These are phyloP conservation scores for Curvularia sp. DNA, from an alignment of 2,329 filamentous ascomycete genomes.

Conservation along the genomic window DNA sequence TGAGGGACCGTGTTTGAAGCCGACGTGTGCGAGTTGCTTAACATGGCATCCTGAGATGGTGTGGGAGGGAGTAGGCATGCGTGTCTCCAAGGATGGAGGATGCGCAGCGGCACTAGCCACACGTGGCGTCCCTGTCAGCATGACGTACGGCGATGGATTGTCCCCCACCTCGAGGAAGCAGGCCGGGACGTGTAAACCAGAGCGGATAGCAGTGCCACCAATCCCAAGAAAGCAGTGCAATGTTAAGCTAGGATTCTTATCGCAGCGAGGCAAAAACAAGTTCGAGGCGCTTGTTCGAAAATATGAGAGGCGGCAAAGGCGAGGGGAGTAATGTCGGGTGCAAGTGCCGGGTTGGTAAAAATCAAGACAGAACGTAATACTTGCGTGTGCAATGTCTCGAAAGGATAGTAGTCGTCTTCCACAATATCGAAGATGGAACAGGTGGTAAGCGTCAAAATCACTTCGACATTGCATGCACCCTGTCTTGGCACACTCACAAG, in stretches of 20 bases:
- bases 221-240: neutral
- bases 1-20: conserved; percentile 23
- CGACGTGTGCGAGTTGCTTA: conserved; percentile 26
- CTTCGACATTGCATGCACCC: neutral
- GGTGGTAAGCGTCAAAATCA: neutral
- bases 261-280: conserved; percentile 5
- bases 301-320: conserved; percentile 6
- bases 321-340: neutral
- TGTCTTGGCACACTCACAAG: neutral
- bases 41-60: conserved; percentile 22
- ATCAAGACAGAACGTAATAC: neutral
- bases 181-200: neutral
- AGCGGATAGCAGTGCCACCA: neutral
- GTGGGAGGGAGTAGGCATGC: neutral
- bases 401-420: neutral
- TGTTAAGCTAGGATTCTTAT: conserved; percentile 6
- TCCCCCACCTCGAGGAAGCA: neutral
- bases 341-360: neutral
- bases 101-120: neutral
- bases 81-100: neutral
- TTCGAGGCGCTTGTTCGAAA: conserved; percentile 8
- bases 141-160: neutral
- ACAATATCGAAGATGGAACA: neutral
- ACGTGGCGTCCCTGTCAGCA: neutral
- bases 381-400: neutral